phyloP scores from a whole-genome alignment of 306 rosid genomes.

The Lithocarpus polystachyus region DNA sequence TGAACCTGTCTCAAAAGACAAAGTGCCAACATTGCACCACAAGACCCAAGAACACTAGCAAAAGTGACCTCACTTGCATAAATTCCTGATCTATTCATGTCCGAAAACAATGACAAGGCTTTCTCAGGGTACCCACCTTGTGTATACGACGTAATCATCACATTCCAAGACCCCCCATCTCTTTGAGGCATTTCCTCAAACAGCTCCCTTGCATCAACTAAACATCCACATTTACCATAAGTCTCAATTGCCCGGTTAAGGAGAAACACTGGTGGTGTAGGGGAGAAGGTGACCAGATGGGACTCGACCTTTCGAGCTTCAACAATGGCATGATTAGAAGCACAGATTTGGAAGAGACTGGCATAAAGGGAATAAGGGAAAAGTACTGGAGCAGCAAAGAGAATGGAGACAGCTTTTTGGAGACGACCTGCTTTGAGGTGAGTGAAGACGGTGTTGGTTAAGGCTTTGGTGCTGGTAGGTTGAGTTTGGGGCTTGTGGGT shows the following conservation, averaged over 20 bases:
- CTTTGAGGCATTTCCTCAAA: too few relatives aligned
- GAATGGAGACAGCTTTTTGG: constrained; percentile 37
- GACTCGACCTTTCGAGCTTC: too few relatives aligned
- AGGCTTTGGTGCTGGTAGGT: constrained; percentile 14
- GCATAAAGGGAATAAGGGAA: too few relatives aligned
- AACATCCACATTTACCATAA: too few relatives aligned
- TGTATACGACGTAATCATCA: constrained; percentile 47
- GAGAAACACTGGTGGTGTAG: too few relatives aligned
- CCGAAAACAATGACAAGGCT: constrained; percentile 30
- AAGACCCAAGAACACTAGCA: constrained; percentile 58
- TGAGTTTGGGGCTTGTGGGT: constrained; percentile 21
- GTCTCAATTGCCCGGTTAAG: too few relatives aligned
- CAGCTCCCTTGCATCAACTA: too few relatives aligned
- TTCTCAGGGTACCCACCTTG: constrained; percentile 33
- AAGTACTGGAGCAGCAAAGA: too few relatives aligned
- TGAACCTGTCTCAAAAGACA: constrained; percentile 54
- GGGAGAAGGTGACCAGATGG: too few relatives aligned
- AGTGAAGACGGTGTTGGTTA: constrained; percentile 27
- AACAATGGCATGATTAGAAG: too few relatives aligned
- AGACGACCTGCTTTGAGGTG: constrained; percentile 39
- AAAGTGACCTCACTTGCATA: constrained; percentile 48
- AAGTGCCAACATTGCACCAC: constrained; percentile 40
- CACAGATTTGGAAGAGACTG: too few relatives aligned
- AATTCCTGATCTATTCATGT: constrained; percentile 42
- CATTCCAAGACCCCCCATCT: constrained; percentile 62